Percentiles rank a stretch among this genome's conserved stretches.
phyloP scores from a whole-genome alignment of 148 eudicot species.

The Rhododendron ovatum region DNA sequence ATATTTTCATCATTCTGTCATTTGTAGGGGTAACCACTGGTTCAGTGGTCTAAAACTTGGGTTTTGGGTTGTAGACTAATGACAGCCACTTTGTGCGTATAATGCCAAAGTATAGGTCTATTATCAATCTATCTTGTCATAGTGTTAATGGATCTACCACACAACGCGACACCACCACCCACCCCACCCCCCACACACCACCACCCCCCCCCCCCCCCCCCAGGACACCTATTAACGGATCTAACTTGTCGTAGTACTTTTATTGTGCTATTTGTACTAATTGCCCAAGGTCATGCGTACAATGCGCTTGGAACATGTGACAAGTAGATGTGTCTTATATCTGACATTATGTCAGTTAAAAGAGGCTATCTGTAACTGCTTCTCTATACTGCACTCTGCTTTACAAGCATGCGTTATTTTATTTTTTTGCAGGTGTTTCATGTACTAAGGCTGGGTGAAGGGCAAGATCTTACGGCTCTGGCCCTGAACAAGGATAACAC shows the following conservation, averaged over 20 bases:
- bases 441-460: conserved; percentile 60
- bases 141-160: background rate
- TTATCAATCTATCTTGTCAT: background rate
- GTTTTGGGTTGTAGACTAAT: background rate
- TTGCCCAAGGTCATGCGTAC: background rate
- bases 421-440: conserved; percentile 56
- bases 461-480: conserved; percentile 78
- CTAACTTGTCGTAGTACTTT: background rate
- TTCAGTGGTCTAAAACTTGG: background rate
- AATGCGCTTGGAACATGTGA: background rate
- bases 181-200: no score
- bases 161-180: no score
- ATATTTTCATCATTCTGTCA: background rate
- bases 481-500: conserved; percentile 85
- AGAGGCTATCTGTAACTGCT: background rate
- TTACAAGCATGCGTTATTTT: conserved; percentile 14
- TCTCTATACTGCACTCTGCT: background rate
- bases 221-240: background rate
- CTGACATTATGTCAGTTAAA: background rate
- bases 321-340: background rate
- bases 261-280: background rate
- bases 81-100: background rate
- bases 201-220: background rate
- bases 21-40: background rate
- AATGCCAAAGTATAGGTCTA: background rate